phyloP scores from a whole-genome alignment of 331 rosid genomes.

The Prunus yedoensis region DNA sequence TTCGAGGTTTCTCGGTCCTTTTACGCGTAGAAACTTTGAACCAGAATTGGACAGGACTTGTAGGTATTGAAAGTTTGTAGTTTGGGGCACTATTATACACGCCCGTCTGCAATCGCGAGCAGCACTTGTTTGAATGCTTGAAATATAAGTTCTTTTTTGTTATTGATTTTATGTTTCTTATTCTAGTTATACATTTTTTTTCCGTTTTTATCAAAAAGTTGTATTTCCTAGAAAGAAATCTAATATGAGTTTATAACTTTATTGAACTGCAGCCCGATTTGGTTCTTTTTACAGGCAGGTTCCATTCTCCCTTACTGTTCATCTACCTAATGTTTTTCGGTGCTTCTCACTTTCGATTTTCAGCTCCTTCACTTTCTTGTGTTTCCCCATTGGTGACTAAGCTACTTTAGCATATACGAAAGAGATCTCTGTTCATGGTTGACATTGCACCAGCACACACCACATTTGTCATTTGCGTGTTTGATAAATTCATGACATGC shows the following conservation, averaged over 20 bases:
- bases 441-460: constrained; percentile 12
- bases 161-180: background rate
- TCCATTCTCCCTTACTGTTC: constrained; percentile 30
- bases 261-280: constrained; percentile 88
- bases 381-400: constrained; percentile 22
- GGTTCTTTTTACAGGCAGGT: constrained; percentile 99
- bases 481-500: constrained; percentile 16
- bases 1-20: background rate
- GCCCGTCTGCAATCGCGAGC: background rate
- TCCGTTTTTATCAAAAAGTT: background rate
- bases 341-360: constrained; percentile 21
- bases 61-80: background rate
- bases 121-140: background rate
- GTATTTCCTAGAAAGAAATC: constrained; percentile 31
- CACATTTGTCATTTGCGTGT: constrained; percentile 16
- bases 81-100: no score
- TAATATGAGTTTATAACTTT: constrained; percentile 42
- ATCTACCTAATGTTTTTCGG: constrained; percentile 5
- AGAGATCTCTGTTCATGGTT: constrained; percentile 6
- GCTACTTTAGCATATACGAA: constrained; percentile 15
- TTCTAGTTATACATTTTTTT: constrained; percentile 6
- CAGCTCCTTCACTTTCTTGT: constrained; percentile 24
- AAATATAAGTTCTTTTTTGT: background rate
- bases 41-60: background rate
- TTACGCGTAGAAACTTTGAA: background rate